phyloP scores from a whole-genome alignment of 192 early-diverging fungal species.

The Mortierella alpina region DNA sequence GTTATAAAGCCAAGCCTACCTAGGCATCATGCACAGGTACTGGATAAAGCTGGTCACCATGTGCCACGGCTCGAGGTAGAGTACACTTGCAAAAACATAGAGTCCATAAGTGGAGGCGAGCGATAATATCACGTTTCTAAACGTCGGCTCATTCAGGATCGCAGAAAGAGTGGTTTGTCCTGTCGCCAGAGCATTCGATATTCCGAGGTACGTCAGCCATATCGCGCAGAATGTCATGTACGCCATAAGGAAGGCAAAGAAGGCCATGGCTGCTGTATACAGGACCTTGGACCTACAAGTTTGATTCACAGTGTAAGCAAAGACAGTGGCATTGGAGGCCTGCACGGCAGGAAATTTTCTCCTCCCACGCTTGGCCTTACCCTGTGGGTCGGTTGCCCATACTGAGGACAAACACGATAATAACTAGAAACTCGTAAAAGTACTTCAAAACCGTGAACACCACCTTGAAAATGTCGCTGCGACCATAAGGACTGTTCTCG shows the following conservation, averaged over 20 bases:
- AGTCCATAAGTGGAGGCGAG: slow-evolving; percentile 74
- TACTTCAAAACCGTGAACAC: slow-evolving; percentile 81
- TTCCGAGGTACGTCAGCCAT: slow-evolving; percentile 71
- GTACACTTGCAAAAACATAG: slow-evolving; percentile 70
- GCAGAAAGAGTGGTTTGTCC: slow-evolving; percentile 68
- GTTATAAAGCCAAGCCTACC: slow-evolving; percentile 49
- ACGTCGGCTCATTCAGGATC: slow-evolving; percentile 75
- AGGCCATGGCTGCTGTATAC: slow-evolving; percentile 77
- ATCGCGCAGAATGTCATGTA: slow-evolving; percentile 86
- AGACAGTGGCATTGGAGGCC: not conserved
- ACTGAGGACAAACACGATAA: slow-evolving; percentile 85
- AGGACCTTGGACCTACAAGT: slow-evolving; percentile 68
- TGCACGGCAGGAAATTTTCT: too few relatives aligned
- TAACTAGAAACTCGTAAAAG: slow-evolving; percentile 77
- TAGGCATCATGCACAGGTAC: slow-evolving; percentile 80
- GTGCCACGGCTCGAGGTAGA: slow-evolving; percentile 84
- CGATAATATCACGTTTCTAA: slow-evolving; percentile 73
- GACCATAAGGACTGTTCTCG: slow-evolving; percentile 53
- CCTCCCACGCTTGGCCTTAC: slow-evolving; percentile 7
- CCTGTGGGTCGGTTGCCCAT: slow-evolving; percentile 96
- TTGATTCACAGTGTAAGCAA: not conserved
- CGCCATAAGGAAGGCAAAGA: slow-evolving; percentile 91
- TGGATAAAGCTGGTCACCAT: slow-evolving; percentile 80
- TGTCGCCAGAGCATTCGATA: slow-evolving; percentile 67
- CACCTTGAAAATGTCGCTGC: slow-evolving; percentile 55